Conservation (phyloP, 2,329 filamentous ascomycete genomes). For the Cladosporium sp. region DNA sequence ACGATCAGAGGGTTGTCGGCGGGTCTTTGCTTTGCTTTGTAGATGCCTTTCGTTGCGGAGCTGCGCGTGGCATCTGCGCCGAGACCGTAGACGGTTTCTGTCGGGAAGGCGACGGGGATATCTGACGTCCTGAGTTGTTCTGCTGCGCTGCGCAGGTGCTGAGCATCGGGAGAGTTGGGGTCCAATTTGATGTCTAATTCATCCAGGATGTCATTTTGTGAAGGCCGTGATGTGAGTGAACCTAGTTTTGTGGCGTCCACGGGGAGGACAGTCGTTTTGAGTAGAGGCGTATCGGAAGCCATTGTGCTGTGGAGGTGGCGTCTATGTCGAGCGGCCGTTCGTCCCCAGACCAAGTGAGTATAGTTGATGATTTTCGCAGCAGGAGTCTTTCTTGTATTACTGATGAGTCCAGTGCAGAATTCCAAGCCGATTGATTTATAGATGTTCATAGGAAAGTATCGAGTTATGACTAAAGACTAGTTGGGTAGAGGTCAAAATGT, state of each 20-base stretch:
- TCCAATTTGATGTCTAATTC: constrained; percentile 27
- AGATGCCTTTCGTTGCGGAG: constrained; percentile 82
- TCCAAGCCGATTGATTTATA: not conserved
- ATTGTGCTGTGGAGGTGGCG: constrained; percentile 13
- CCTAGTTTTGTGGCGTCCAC: constrained; percentile 38
- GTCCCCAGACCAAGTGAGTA: too few relatives aligned
- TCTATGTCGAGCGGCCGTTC: too few relatives aligned
- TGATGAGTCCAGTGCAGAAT: not conserved
- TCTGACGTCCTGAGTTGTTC: constrained; percentile 57
- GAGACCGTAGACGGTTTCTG: constrained; percentile 94
- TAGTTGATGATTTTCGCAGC: too few relatives aligned
- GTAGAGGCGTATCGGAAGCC: constrained; percentile 2
- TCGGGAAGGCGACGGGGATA: constrained; percentile 87
- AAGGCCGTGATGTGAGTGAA: constrained; percentile 26
- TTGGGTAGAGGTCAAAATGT: not conserved
- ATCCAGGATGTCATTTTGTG: constrained; percentile 30
- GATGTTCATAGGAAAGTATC: not conserved
- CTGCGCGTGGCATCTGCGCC: constrained; percentile 92
- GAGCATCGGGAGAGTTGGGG: constrained; percentile 38
- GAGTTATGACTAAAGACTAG: not conserved
- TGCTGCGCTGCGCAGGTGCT: constrained; percentile 59
- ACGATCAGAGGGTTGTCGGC: constrained; percentile 94
- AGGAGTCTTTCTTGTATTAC: not conserved
- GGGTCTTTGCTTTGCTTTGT: constrained; percentile 79
- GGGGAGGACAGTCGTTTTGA: constrained; percentile 33